phyloP scores from a whole-genome alignment of 169 alveolate species.

The Eimeria sp. region DNA sequence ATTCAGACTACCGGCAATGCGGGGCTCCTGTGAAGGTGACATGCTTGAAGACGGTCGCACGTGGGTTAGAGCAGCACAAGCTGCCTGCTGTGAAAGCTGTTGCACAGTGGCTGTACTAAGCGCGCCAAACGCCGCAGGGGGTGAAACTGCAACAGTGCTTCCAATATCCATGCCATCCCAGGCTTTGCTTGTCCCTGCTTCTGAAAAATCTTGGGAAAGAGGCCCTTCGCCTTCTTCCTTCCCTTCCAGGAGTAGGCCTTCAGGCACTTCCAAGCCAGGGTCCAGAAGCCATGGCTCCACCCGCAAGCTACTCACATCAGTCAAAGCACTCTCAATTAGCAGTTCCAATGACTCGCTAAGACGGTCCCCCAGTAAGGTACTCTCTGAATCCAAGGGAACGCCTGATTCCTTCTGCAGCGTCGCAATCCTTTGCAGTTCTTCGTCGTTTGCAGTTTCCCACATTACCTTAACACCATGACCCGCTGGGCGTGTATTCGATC shows the following conservation, averaged over 20 bases:
- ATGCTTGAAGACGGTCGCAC: not conserved
- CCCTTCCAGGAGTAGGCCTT: not conserved
- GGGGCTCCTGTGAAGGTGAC: no score
- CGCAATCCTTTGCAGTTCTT: not conserved
- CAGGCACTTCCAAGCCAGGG: not conserved
- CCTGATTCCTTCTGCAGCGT: not conserved
- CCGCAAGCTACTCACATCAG: not conserved
- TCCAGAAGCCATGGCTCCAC: not conserved
- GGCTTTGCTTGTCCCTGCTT: not conserved
- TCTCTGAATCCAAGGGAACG: not conserved
- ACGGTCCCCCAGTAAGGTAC: not conserved
- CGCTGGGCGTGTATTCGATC: not conserved
- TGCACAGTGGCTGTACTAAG: not conserved
- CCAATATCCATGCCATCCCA: not conserved
- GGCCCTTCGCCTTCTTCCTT: not conserved
- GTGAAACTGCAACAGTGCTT: not conserved
- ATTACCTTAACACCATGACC: not conserved
- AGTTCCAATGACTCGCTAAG: not conserved
- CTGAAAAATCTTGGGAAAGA: not conserved
- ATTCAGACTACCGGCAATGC: not conserved
- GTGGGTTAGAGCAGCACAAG: not conserved
- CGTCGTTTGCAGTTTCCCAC: not conserved
- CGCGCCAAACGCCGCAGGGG: not conserved
- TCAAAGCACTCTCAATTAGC: not conserved
- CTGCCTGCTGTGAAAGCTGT: not conserved